These are phyloP conservation scores for Solanum tarijense DNA, from an alignment of 257 asterid species.

Conservation along the genomic window DNA sequence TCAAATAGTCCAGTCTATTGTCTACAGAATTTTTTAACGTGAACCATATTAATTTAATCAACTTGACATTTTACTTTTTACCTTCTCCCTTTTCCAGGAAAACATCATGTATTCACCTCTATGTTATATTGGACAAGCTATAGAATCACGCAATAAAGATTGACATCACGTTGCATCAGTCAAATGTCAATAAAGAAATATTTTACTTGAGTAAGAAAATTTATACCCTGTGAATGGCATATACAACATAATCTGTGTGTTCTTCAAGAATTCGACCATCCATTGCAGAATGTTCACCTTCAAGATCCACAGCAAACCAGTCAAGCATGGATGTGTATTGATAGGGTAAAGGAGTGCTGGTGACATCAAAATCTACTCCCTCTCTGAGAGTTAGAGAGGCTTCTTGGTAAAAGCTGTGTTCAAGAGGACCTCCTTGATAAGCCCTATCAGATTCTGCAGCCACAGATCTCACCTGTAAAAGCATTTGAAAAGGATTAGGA, in stretches of 20 bases:
- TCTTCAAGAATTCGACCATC: conserved; percentile 97
- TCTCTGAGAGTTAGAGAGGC: conserved; percentile 35
- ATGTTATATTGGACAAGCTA: not conserved
- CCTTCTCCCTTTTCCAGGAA: not conserved
- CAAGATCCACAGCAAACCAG: conserved; percentile 98
- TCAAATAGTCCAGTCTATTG: not conserved
- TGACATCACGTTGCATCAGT: conserved; percentile 6
- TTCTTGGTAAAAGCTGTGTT: conserved; percentile 39
- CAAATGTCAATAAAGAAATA: conserved; percentile 8
- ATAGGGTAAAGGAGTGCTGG: conserved; percentile 48
- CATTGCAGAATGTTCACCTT: conserved; percentile 99
- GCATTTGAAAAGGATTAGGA: not conserved
- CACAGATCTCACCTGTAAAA: conserved; percentile 73
- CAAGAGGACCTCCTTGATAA: conserved; percentile 87
- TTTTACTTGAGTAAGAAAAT: conserved; percentile 27
- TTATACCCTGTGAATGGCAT: conserved; percentile 95
- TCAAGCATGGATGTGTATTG: conserved; percentile 72
- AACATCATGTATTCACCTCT: not conserved
- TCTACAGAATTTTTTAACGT: not conserved
- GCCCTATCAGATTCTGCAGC: conserved; percentile 95
- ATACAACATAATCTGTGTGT: conserved; percentile 88
- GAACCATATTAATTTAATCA: not conserved
- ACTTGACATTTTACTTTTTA: not conserved
- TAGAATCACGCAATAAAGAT: not conserved
- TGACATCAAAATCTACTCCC: conserved; percentile 33